Evolutionary conservation across 768 basidiomycete species (phyloP).

Genomic region (Kondoa malvinella): DNA sequence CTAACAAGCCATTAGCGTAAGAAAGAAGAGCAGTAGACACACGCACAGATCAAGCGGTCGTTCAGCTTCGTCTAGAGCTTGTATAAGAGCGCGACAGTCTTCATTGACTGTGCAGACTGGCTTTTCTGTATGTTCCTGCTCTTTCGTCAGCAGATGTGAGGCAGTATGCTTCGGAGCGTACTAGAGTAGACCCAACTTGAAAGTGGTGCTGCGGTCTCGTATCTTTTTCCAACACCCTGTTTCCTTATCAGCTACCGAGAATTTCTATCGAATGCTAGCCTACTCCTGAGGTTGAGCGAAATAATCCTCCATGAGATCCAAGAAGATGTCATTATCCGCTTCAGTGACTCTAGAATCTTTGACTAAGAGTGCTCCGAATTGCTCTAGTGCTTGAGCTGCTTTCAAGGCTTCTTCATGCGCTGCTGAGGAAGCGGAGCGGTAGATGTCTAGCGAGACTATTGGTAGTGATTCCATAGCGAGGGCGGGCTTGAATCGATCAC

Average conservation of each 20-base stretch:
- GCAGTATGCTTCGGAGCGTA: background rate
- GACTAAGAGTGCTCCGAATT: constrained; percentile 70
- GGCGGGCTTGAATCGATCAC: too few species aligned
- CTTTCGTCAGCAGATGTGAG: constrained; percentile 54
- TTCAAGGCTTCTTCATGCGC: constrained; percentile 27
- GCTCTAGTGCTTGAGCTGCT: constrained; percentile 66
- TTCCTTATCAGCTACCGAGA: background rate
- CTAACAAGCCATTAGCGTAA: too few species aligned
- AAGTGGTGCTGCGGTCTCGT: constrained; percentile 2
- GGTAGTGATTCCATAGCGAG: background rate
- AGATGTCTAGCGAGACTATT: background rate
- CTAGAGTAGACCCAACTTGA: background rate
- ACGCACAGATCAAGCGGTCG: constrained; percentile 56
- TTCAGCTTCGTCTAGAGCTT: constrained; percentile 54
- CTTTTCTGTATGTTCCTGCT: constrained; percentile 89
- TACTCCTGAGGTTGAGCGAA: constrained; percentile 54
- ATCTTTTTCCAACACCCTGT: too few species aligned
- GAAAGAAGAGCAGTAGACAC: too few species aligned
- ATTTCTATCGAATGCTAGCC: too few species aligned
- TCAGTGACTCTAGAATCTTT: constrained; percentile 71
- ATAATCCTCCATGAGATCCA: constrained; percentile 85
- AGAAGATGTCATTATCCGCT: constrained; percentile 59
- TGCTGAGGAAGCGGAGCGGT: background rate
- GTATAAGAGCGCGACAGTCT: constrained; percentile 65
- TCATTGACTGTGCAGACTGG: constrained; percentile 42